Evolutionary conservation across 2,329 filamentous ascomycete genomes (phyloP).

Genomic region (Salinomyces thailandicus): DNA sequence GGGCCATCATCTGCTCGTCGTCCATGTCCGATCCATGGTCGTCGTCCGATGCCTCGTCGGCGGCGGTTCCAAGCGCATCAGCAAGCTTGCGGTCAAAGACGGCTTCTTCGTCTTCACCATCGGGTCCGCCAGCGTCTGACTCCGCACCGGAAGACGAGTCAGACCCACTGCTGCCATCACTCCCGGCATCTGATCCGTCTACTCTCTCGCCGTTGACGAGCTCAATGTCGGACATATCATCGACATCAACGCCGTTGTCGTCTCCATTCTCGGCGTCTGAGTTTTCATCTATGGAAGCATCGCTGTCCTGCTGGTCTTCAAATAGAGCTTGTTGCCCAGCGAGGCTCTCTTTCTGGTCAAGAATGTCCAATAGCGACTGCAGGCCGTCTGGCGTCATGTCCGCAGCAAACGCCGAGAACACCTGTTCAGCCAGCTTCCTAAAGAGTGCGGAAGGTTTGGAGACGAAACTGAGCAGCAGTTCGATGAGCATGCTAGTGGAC

Average conservation of each 20-base stretch:
- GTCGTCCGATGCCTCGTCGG: conserved; percentile 48
- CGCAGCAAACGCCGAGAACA: conserved; percentile 71
- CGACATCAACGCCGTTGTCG: conserved; percentile 22
- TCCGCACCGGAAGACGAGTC: conserved; percentile 12
- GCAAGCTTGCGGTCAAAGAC: conserved; percentile 66
- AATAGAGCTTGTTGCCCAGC: conserved; percentile 83
- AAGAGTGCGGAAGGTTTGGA: conserved; percentile 76
- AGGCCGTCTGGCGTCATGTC: conserved; percentile 65
- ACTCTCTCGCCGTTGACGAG: conserved; percentile 23
- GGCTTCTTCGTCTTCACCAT: conserved; percentile 42
- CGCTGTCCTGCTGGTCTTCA: conserved; percentile 46
- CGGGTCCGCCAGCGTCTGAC: conserved; percentile 29
- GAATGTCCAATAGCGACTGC: conserved; percentile 55
- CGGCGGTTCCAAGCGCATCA: conserved; percentile 63
- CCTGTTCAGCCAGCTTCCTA: conserved; percentile 75
- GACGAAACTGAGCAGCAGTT: conserved; percentile 82
- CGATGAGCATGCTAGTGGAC: conserved; percentile 62
- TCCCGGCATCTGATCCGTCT: conserved; percentile 17
- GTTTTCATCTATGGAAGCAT: conserved; percentile 12
- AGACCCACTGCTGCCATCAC: conserved; percentile 18
- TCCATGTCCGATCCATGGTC: conserved; percentile 73
- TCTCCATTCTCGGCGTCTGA: conserved; percentile 19
- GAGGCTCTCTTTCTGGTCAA: conserved; percentile 68
- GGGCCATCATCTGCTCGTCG: conserved; percentile 86
- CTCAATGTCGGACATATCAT: conserved; percentile 28